phyloP scores from a whole-genome alignment of 2,329 filamentous ascomycete species.

The Colletotrichum sp. region DNA sequence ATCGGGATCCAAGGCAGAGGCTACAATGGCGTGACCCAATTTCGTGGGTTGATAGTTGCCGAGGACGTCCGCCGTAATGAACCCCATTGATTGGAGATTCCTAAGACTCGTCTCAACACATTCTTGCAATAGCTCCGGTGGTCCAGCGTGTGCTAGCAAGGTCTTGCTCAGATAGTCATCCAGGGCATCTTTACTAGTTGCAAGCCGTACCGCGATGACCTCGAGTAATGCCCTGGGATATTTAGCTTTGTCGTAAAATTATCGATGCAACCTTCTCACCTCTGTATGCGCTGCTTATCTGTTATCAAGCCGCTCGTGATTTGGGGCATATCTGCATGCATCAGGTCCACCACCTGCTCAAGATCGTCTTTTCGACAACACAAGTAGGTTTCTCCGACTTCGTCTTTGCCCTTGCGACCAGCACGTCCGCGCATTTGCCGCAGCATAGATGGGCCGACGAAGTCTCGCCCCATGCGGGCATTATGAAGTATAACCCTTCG shows the following conservation, averaged over 20 bases:
- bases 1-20: constrained; percentile 74
- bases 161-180: constrained; percentile 73
- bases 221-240: constrained; percentile 69
- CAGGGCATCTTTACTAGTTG: constrained; percentile 68
- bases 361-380: constrained; percentile 74
- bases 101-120: constrained; percentile 65
- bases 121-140: constrained; percentile 50
- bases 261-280: constrained; percentile 41
- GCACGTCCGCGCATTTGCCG: constrained; percentile 82
- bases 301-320: constrained; percentile 72
- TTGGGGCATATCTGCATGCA: constrained; percentile 74
- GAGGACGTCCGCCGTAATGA: constrained; percentile 56
- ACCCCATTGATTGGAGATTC: constrained; percentile 59
- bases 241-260: neutral
- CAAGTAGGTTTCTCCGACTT: constrained; percentile 78
- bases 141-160: constrained; percentile 64
- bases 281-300: constrained; percentile 71
- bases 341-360: constrained; percentile 71
- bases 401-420: constrained; percentile 79
- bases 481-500: constrained; percentile 78
- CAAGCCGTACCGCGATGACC: constrained; percentile 70
- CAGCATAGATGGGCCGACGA: constrained; percentile 80
- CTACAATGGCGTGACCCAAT: constrained; percentile 73
- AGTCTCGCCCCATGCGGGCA: constrained; percentile 76
- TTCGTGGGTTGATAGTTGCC: constrained; percentile 65